Evolutionary conservation across 1,139 yeast species (phyloP).

Genomic region (Geotrichum carabidarum): DNA sequence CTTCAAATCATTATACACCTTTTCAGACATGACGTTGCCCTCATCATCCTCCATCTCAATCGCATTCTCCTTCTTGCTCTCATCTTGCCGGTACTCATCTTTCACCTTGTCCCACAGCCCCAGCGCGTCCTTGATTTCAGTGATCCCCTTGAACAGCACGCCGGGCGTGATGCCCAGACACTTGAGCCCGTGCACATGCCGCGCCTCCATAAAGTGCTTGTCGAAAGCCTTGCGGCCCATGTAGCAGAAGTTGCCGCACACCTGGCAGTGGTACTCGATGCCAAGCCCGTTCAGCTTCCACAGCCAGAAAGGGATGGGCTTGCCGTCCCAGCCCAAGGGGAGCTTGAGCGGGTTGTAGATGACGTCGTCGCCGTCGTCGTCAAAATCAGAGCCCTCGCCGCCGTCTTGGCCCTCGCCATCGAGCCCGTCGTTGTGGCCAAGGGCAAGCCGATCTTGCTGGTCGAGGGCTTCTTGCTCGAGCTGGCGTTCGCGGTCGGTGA

Average conservation of each 20-base stretch:
- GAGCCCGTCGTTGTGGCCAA: constrained; percentile 33
- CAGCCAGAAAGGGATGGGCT: constrained; percentile 90
- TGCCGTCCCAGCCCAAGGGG: constrained; percentile 84
- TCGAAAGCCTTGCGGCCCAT: constrained; percentile 70
- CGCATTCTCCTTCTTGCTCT: constrained; percentile 49
- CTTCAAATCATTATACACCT: constrained; percentile 76
- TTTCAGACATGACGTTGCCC: constrained; percentile 85
- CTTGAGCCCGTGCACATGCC: constrained; percentile 69
- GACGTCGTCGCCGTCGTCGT: constrained; percentile 29
- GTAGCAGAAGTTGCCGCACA: constrained; percentile 74
- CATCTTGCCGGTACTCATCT: constrained; percentile 39
- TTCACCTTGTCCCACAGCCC: constrained; percentile 50
- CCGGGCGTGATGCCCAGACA: constrained; percentile 64
- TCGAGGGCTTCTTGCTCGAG: constrained; percentile 49
- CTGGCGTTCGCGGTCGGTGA: constrained; percentile 69
- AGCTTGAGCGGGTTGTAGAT: constrained; percentile 47
- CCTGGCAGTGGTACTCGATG: constrained; percentile 68
- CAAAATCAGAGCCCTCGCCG: constrained; percentile 27
- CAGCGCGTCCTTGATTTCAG: constrained; percentile 62
- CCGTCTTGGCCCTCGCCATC: constrained; percentile 24
- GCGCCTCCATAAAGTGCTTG: constrained; percentile 63
- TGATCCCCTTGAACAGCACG: constrained; percentile 58
- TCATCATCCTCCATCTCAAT: constrained; percentile 86
- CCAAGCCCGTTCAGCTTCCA: constrained; percentile 85
- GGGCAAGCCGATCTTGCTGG: constrained; percentile 28